Conservation (phyloP, 2,329 filamentous ascomycete genomes). For the Cercospora beticola region DNA sequence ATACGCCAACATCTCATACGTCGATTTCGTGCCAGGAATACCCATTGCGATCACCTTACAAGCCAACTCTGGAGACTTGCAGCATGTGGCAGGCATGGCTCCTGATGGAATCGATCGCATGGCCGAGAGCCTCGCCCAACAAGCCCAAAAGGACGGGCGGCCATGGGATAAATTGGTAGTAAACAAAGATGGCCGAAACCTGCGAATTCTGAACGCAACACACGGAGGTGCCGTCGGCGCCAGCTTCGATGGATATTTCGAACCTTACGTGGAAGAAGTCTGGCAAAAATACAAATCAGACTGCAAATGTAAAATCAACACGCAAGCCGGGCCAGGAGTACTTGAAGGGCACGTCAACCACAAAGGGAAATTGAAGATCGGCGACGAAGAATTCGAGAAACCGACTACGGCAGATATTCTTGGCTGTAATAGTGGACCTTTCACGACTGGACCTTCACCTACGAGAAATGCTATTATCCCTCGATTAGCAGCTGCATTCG, state of each 20-base stretch:
- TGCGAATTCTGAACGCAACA: constrained; percentile 50
- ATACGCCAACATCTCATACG: constrained; percentile 48
- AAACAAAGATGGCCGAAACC: constrained; percentile 38
- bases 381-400: constrained; percentile 53
- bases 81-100: constrained; percentile 60
- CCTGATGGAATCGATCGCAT: constrained; percentile 59
- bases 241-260: constrained; percentile 56
- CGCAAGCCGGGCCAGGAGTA: constrained; percentile 60
- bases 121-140: constrained; percentile 55
- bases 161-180: constrained; percentile 65
- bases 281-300: constrained; percentile 51
- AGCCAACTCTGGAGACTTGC: constrained; percentile 41
- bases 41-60: constrained; percentile 44
- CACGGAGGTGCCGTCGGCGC: constrained; percentile 49
- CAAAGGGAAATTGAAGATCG: constrained; percentile 46
- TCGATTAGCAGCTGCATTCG: constrained; percentile 73
- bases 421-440: constrained; percentile 65
- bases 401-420: constrained; percentile 66
- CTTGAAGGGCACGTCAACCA: constrained; percentile 52
- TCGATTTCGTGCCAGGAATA: constrained; percentile 42
- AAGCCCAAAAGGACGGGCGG: constrained; percentile 56
- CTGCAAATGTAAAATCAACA: constrained; percentile 58
- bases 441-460: constrained; percentile 48
- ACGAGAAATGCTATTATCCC: constrained; percentile 65
- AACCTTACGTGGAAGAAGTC: constrained; percentile 53